phyloP scores from a whole-genome alignment of 345 rosid species.

The Populus pruinosa region DNA sequence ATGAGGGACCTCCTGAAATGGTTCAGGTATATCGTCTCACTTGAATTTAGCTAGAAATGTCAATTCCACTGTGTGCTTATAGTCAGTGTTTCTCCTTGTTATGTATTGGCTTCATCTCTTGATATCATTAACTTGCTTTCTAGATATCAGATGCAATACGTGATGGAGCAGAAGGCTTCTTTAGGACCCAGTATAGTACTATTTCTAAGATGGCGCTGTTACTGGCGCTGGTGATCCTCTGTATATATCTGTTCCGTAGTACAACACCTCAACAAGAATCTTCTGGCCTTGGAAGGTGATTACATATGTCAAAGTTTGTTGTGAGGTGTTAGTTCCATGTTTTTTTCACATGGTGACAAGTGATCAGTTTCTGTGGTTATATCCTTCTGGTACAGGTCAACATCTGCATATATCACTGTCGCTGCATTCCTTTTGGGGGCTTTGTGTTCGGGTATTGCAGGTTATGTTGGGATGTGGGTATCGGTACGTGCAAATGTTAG shows the following conservation, averaged over 20 bases:
- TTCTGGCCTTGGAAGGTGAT: conserved; percentile 92
- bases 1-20: conserved; percentile 99
- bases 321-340: conserved; percentile 4
- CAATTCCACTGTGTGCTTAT: background rate
- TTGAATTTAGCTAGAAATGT: background rate
- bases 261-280: conserved; percentile 95
- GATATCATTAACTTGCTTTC: conserved; percentile 33
- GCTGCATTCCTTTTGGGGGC: conserved; percentile 95
- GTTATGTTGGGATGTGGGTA: conserved; percentile 99
- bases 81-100: background rate
- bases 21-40: conserved; percentile 51
- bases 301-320: conserved; percentile 1
- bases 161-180: conserved; percentile 98
- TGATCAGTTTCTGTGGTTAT: conserved; percentile 16
- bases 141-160: conserved; percentile 99
- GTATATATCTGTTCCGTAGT: conserved; percentile 81
- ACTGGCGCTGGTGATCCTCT: conserved; percentile 80
- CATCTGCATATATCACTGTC: conserved; percentile 86
- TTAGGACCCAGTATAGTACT: conserved; percentile 94
- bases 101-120: conserved; percentile 11
- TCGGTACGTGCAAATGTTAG: conserved; percentile 99
- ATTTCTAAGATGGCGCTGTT: conserved; percentile 94
- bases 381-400: conserved; percentile 46
- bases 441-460: conserved; percentile 88
- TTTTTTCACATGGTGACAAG: conserved; percentile 8